Evolutionary conservation across 2,329 filamentous ascomycete species (phyloP).

Genomic region (Thermothelomyces thermophilus): DNA sequence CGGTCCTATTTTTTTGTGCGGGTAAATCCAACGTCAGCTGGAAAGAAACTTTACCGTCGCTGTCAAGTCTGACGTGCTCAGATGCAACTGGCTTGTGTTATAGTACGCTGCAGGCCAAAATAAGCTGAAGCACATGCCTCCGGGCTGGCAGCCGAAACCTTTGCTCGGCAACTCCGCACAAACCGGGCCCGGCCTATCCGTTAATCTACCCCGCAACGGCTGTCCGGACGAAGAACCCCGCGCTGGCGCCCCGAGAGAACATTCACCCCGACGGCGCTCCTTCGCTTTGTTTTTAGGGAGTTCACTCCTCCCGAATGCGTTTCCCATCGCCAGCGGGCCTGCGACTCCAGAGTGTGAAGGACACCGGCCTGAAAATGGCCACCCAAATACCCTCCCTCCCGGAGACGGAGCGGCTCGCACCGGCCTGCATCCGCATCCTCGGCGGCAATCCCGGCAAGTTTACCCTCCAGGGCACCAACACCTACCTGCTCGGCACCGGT

Average conservation of each 20-base stretch:
- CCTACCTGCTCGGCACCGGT: conserved; percentile 81
- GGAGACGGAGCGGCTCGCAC: conserved; percentile 70
- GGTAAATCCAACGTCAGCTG: too few species aligned
- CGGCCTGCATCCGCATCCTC: conserved; percentile 73
- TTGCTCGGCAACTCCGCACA: neutral
- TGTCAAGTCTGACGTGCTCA: too few species aligned
- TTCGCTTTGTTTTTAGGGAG: neutral
- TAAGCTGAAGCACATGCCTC: neutral
- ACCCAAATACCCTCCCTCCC: conserved; percentile 56
- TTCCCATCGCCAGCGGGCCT: neutral
- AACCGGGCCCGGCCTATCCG: too few species aligned
- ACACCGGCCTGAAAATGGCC: conserved; percentile 43
- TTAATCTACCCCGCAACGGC: too few species aligned
- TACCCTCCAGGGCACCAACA: conserved; percentile 77
- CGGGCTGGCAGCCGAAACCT: neutral
- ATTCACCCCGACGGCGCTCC: too few species aligned
- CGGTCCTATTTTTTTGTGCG: too few species aligned
- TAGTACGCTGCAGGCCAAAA: too few species aligned
- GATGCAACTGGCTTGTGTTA: too few species aligned
- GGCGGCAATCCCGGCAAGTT: conserved; percentile 88
- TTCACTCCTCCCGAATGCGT: neutral
- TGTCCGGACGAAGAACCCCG: too few species aligned
- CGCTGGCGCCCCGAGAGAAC: too few species aligned
- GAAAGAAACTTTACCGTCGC: too few species aligned
- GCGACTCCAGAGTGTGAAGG: neutral